phyloP scores from a whole-genome alignment of 257 asterid species.

The Solanum paucissectum region DNA sequence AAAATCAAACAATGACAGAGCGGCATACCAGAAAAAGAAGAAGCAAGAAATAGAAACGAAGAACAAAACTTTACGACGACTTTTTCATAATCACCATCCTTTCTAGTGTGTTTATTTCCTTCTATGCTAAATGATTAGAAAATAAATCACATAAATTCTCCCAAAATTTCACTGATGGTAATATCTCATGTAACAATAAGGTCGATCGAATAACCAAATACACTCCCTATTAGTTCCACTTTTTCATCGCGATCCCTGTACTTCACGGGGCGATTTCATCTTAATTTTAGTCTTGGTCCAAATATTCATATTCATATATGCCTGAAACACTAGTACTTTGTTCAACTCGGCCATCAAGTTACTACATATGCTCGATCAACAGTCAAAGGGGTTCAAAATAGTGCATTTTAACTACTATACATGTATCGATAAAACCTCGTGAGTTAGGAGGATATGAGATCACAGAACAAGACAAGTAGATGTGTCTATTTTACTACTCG shows the following conservation, averaged over 20 bases:
- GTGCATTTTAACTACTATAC: background rate
- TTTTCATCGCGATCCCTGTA: background rate
- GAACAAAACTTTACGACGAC: background rate
- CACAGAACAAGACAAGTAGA: background rate
- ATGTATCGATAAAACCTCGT: background rate
- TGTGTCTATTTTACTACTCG: background rate
- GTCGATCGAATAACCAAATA: background rate
- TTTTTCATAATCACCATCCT: background rate
- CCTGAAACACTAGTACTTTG: background rate
- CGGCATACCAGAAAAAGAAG: background rate
- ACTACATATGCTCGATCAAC: background rate
- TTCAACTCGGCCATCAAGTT: background rate
- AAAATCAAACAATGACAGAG: background rate
- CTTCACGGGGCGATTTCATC: background rate
- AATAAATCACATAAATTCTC: background rate
- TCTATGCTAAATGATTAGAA: background rate
- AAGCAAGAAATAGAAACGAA: background rate
- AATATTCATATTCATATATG: background rate
- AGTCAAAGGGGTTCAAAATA: background rate
- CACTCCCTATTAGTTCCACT: background rate
- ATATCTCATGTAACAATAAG: background rate
- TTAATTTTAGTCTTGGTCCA: background rate
- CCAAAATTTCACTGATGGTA: background rate
- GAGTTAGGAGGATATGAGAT: background rate
- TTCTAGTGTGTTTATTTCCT: background rate